phyloP scores from a whole-genome alignment of 768 basidiomycete genomes.

The Clitopilus hobsonii region DNA sequence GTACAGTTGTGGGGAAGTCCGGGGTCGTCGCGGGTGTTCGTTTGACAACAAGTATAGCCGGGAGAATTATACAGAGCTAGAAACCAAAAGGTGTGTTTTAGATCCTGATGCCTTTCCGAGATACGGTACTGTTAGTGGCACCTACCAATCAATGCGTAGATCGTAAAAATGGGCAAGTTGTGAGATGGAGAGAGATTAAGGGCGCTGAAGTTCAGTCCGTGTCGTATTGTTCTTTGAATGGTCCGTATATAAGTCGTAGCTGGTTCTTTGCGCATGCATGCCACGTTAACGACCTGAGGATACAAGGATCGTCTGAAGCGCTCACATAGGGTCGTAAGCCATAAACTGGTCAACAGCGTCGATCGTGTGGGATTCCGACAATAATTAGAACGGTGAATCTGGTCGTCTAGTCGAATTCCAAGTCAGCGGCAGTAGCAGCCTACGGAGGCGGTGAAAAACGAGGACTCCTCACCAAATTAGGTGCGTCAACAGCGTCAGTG shows the following conservation, averaged over 20 bases:
- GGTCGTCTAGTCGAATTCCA: background rate
- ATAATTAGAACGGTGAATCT: background rate
- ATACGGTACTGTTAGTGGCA: too few relatives aligned
- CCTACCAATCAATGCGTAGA: background rate
- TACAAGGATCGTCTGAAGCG: background rate
- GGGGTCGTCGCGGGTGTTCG: background rate
- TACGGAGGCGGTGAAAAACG: background rate
- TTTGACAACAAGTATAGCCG: too few relatives aligned
- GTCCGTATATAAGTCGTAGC: background rate
- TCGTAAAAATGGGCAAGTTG: background rate
- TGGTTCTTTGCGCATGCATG: background rate
- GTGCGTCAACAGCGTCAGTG: background rate
- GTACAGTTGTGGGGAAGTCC: background rate
- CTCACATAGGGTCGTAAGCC: background rate
- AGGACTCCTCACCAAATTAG: background rate
- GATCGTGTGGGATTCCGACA: background rate
- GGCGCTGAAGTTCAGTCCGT: background rate
- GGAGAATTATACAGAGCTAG: too few relatives aligned
- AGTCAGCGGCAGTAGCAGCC: background rate
- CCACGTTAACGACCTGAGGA: background rate
- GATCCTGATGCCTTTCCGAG: too few relatives aligned
- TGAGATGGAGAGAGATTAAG: background rate
- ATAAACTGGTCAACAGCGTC: background rate
- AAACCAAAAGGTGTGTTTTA: too few relatives aligned
- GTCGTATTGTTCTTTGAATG: background rate